Base-by-base conservation (phyloP, 176 grass and related monocot species). In the Cymbopogon citratus region DNA sequence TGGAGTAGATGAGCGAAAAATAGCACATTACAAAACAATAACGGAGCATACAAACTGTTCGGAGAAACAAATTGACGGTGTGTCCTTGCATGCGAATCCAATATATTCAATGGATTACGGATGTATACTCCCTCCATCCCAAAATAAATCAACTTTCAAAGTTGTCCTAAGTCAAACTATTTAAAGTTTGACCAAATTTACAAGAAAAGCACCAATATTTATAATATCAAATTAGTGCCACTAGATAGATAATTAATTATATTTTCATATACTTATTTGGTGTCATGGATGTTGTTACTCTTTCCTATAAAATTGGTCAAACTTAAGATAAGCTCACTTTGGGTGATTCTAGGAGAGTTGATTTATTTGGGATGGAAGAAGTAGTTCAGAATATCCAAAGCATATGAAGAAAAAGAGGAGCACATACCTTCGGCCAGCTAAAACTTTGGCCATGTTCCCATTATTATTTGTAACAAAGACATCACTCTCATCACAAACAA, bases 401-500 rank as follows among this genome's bases (percentile, higher is more conserved):
- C 25, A 54, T 76, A 86, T 66, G 18, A 26, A 79, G 5, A 21
- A 52, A 26, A 71, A 46, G 66, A 87, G 38, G 14, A 52, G 52
- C 36, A 12, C 60, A 75, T 83, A 98, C 96, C 96, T 94, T 62
- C 76, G 86, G 19, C 95, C 92, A 77, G 95, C 90, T 86, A 98
- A 90, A 81, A 93, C 82, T 80, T 95, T 98, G 76, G 95, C 95
- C 95, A 98, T 98, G 74, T 98, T 98, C 74, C 95, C 95, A 77
- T 98, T 98, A 87, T 98, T 95, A 87, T 98, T 98, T 35, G 95
- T 84, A 66, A 91, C 89, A 38, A 95, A 90, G 65, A 98, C 95
- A 95, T 91, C 85, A 73, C 95, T 95, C 38, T 90, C 85, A 85
- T 91, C 89, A 54, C 87, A 98, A 51, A 98, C 90, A 34, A 95